Evolutionary conservation across 768 basidiomycete genomes (phyloP).

Genomic region (Termitomyces sp.): DNA sequence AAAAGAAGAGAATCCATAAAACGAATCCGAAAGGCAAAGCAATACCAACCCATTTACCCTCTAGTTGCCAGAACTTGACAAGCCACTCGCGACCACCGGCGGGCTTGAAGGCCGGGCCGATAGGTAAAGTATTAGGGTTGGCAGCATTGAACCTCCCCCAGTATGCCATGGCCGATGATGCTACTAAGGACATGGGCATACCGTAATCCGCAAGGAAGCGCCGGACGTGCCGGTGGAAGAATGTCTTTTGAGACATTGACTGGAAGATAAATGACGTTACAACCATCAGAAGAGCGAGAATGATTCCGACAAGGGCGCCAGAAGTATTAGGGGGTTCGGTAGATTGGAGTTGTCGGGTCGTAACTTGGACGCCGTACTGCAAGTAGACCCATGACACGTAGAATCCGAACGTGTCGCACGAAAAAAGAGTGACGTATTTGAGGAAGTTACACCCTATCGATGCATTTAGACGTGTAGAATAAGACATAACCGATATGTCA

Average conservation of each 20-base stretch:
- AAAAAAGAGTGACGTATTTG: conserved; percentile 83
- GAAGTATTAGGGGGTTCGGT: conserved; percentile 27
- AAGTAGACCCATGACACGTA: conserved; percentile 89
- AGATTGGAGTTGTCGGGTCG: conserved; percentile 61
- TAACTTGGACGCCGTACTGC: conserved; percentile 84
- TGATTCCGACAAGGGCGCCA: conserved; percentile 57
- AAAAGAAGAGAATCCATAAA: conserved; percentile 90
- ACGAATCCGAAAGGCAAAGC: conserved; percentile 87
- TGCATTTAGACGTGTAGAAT: neutral
- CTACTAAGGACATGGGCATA: conserved; percentile 83
- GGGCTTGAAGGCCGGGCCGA: conserved; percentile 62
- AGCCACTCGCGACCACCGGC: conserved; percentile 76
- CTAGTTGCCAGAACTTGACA: conserved; percentile 84
- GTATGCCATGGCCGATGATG: conserved; percentile 72
- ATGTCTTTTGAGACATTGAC: conserved; percentile 50
- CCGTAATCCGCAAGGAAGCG: conserved; percentile 83
- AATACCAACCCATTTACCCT: conserved; percentile 84
- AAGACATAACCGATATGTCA: neutral
- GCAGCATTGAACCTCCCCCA: conserved; percentile 73
- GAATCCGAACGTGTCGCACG: conserved; percentile 90
- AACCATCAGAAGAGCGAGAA: conserved; percentile 76
- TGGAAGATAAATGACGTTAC: conserved; percentile 71
- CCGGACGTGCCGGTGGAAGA: conserved; percentile 71
- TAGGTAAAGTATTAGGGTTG: conserved; percentile 62
- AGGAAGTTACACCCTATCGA: conserved; percentile 72